Evolutionary conservation across 495 filamentous ascomycete species (phyloP).

Genomic region (Schizothecium vesticola): DNA sequence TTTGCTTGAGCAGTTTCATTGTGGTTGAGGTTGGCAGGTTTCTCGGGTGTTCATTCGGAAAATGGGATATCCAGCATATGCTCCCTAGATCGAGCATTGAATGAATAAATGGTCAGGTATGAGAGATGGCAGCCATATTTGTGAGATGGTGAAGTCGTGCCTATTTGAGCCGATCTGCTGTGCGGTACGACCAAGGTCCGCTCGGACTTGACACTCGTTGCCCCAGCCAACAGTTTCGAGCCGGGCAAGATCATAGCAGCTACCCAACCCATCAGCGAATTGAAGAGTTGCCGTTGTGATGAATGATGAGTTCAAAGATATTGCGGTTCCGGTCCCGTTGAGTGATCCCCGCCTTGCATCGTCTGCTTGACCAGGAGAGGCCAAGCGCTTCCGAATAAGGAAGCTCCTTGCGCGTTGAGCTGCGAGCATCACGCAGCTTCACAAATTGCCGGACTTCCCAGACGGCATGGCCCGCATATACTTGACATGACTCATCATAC

Average conservation of each 20-base stretch:
- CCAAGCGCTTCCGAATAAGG: not conserved
- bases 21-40: conserved; percentile 44
- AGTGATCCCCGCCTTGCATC: not conserved
- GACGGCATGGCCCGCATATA: not conserved
- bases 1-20: conserved; percentile 54
- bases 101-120: conserved; percentile 35
- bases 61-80: conserved; percentile 48
- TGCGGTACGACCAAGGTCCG: not conserved
- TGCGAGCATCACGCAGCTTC: not conserved
- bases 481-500: not conserved
- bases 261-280: not conserved
- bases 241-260: not conserved
- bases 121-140: not conserved
- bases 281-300: not conserved
- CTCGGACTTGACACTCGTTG: not conserved
- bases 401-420: not conserved
- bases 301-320: not conserved
- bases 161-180: conserved; percentile 1
- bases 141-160: not conserved
- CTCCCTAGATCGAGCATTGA: conserved; percentile 38
- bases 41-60: conserved; percentile 51
- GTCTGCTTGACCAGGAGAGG: not conserved
- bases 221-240: not conserved
- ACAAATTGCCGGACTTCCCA: not conserved
- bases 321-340: not conserved